Evolutionary conservation across 139 green algal genomes (phyloP).

Genomic region (Gonium pectorale): DNA sequence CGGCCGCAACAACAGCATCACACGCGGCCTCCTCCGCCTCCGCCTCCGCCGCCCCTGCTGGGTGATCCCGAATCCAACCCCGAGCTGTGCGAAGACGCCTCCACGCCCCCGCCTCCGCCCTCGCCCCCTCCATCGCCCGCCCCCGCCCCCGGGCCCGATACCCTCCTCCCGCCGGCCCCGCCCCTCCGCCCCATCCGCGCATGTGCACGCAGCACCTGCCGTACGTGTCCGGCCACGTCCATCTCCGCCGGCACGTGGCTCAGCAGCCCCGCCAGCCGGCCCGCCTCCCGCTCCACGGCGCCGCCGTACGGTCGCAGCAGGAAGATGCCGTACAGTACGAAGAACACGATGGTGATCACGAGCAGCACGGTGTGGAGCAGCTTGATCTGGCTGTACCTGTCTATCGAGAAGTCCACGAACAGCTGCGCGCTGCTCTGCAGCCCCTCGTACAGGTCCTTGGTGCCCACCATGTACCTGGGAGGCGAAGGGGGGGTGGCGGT

Average conservation of each 20-base stretch:
- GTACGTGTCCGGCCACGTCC: constrained; percentile 16
- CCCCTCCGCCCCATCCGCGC: no score
- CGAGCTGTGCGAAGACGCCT: no score
- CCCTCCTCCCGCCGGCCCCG: no score
- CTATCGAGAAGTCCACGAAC: constrained; percentile 45
- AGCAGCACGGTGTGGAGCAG: constrained; percentile 42
- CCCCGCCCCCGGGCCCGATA: no score
- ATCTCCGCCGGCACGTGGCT: constrained; percentile 38
- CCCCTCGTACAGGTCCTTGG: constrained; percentile 49
- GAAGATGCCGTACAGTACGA: neutral
- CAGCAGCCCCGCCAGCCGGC: constrained; percentile 32
- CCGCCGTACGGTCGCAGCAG: constrained; percentile 35
- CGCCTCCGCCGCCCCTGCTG: no score
- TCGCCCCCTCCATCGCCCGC: no score
- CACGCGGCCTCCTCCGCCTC: no score
- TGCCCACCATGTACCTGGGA: constrained; percentile 39
- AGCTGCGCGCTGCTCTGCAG: constrained; percentile 39
- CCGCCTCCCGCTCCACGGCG: constrained; percentile 7
- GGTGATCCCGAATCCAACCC: no score
- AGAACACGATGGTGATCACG: constrained; percentile 3
- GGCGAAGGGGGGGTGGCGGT: no score
- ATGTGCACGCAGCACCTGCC: constrained; percentile 9
- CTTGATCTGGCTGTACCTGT: constrained; percentile 38
- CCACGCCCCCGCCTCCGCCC: no score
- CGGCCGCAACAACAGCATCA: no score